These are phyloP conservation scores for Pleurotus eryngii DNA, from an alignment of 768 basidiomycete genomes.

Conservation along the genomic window DNA sequence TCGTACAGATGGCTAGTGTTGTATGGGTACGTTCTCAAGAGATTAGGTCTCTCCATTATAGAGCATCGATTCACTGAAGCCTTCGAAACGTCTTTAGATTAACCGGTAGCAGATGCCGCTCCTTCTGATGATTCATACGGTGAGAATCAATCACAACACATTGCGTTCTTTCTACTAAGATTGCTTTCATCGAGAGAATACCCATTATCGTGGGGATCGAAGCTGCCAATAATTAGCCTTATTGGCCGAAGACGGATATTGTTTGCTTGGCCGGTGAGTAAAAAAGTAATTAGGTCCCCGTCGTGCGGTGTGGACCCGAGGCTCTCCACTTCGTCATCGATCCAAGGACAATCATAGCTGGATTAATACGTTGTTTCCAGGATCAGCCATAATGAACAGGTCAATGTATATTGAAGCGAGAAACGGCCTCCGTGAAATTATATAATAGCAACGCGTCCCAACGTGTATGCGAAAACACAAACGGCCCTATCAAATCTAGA, in stretches of 20 bases:
- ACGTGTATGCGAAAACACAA: neutral
- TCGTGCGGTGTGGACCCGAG: neutral
- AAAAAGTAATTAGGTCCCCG: neutral
- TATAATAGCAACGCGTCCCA: neutral
- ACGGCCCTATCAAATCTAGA: neutral
- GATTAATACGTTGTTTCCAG: neutral
- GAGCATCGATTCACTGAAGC: too few relatives aligned
- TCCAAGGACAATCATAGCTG: neutral
- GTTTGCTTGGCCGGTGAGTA: neutral
- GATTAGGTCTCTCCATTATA: too few relatives aligned
- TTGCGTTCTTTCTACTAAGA: too few relatives aligned
- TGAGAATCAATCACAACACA: too few relatives aligned
- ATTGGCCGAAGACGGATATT: constrained; percentile 1
- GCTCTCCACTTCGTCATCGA: neutral
- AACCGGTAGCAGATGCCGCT: too few relatives aligned
- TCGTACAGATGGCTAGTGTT: too few relatives aligned
- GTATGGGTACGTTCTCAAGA: too few relatives aligned
- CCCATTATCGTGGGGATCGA: neutral
- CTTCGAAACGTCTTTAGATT: too few relatives aligned
- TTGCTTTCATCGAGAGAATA: too few relatives aligned
- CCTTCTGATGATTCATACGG: too few relatives aligned
- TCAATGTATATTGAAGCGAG: neutral
- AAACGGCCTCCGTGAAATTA: neutral
- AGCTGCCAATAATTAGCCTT: neutral
- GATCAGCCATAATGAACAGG: neutral